Evolutionary conservation across 1,139 yeast species (phyloP).

Genomic region (Pichiaceae sp.): DNA sequence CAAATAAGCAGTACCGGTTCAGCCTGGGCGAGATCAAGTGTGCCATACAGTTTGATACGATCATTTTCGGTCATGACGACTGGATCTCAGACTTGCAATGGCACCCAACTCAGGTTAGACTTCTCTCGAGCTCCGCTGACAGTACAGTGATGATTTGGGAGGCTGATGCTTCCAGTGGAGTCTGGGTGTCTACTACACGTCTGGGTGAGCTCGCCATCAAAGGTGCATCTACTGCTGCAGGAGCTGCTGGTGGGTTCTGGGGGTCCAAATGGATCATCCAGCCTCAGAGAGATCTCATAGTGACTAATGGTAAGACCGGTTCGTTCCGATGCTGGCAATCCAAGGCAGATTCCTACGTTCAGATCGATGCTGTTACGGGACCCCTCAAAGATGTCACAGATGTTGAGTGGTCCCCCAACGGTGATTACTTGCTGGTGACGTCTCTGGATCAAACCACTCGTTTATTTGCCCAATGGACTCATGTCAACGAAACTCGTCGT

Average conservation of each 20-base stretch:
- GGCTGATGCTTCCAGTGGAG: constrained; percentile 78
- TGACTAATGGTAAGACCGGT: constrained; percentile 88
- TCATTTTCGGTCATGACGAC: constrained; percentile 96
- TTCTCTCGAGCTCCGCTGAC: constrained; percentile 87
- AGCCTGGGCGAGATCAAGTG: constrained; percentile 20
- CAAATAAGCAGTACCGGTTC: constrained; percentile 62
- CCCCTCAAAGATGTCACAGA: constrained; percentile 71
- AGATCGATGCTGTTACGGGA: constrained; percentile 65
- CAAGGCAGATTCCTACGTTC: constrained; percentile 23
- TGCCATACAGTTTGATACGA: constrained; percentile 76
- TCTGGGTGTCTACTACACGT: constrained; percentile 79
- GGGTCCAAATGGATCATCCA: constrained; percentile 69
- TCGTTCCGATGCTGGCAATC: constrained; percentile 71
- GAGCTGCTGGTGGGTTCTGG: constrained; percentile 98
- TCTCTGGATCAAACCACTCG: constrained; percentile 91
- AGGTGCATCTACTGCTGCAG: constrained; percentile 98
- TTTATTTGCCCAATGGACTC: constrained; percentile 57
- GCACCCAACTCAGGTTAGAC: constrained; percentile 50
- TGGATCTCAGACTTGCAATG: constrained; percentile 87
- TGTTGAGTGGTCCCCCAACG: constrained; percentile 65
- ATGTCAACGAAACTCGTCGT: constrained; percentile 16
- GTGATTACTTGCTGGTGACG: constrained; percentile 65
- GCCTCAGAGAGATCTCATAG: constrained; percentile 38
- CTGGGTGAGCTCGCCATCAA: constrained; percentile 89
- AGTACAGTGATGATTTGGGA: constrained; percentile 95